Conservation (phyloP, 805 yeast genomes). For the Metschnikowia picachoensis region DNA sequence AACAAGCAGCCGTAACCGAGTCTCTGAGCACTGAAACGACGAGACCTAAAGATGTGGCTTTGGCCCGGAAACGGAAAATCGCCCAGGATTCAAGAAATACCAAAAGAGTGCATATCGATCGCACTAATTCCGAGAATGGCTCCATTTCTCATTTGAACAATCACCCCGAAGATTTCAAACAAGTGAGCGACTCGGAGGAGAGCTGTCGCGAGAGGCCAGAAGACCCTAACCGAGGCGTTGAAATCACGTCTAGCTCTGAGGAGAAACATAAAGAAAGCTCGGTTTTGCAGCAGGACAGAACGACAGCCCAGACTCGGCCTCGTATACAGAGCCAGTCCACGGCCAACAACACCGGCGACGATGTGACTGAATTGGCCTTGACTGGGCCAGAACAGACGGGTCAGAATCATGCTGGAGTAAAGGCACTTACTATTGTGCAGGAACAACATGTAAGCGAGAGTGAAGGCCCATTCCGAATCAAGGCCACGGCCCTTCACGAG, state of each 20-base stretch:
- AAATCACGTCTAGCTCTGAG: constrained; percentile 8
- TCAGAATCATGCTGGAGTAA: not conserved
- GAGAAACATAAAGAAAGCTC: not conserved
- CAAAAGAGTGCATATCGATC: not conserved
- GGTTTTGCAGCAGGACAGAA: no score
- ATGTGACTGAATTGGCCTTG: not conserved
- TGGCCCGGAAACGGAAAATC: not conserved
- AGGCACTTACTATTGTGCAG: not conserved
- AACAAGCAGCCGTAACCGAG: not conserved
- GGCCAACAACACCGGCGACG: constrained; percentile 1
- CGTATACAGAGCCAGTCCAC: not conserved
- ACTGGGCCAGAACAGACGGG: not conserved
- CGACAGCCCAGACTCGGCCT: not conserved
- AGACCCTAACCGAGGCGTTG: not conserved
- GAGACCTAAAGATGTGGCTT: no score
- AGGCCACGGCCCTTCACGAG: not conserved
- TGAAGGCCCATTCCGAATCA: not conserved
- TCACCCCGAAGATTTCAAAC: constrained; percentile 1
- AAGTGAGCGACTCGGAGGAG: constrained; percentile 12
- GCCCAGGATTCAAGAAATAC: not conserved
- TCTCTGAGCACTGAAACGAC: no score
- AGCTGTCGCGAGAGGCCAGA: not conserved
- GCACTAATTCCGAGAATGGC: not conserved
- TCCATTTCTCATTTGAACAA: not conserved
- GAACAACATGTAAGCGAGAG: not conserved